Evolutionary conservation across 805 yeast genomes (phyloP).

Genomic region (Zygotorulaspora sp.): DNA sequence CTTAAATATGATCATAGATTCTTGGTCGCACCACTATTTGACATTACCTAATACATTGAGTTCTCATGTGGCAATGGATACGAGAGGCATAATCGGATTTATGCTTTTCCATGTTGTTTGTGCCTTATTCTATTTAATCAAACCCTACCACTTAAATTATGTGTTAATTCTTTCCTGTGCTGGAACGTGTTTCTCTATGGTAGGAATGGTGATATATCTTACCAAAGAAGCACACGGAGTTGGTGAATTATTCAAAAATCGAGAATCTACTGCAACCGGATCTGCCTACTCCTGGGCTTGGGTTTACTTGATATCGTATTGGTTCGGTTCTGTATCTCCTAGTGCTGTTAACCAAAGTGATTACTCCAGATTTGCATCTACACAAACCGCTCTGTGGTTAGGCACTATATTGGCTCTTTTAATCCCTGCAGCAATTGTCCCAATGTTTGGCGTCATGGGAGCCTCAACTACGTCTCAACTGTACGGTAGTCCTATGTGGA

Average conservation of each 20-base stretch:
- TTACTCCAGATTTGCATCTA: constrained; percentile 35
- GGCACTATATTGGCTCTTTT: constrained; percentile 22
- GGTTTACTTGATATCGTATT: constrained; percentile 32
- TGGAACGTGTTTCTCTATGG: constrained; percentile 33
- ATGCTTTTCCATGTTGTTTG: constrained; percentile 37
- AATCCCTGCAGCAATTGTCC: constrained; percentile 33
- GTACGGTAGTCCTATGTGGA: constrained; percentile 36
- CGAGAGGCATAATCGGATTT: constrained; percentile 40
- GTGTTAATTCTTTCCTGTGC: constrained; percentile 30
- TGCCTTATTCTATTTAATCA: constrained; percentile 27
- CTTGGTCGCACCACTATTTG: constrained; percentile 36
- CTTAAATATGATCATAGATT: constrained; percentile 36
- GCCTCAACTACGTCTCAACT: constrained; percentile 33
- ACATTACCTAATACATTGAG: constrained; percentile 39
- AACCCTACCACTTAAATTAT: constrained; percentile 33
- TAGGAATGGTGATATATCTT: constrained; percentile 35
- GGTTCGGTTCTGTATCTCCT: constrained; percentile 34
- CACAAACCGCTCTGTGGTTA: constrained; percentile 22
- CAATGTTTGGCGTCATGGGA: constrained; percentile 35
- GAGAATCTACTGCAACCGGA: constrained; percentile 19
- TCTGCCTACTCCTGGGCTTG: constrained; percentile 33
- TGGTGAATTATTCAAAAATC: constrained; percentile 22
- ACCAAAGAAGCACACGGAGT: constrained; percentile 31
- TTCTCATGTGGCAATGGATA: constrained; percentile 37
- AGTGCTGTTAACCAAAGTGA: constrained; percentile 37